Evolutionary conservation across 129 eudicot species (phyloP), one percentile per base, ranked within the genome.

Genomic region (Logfia minima): DNA sequence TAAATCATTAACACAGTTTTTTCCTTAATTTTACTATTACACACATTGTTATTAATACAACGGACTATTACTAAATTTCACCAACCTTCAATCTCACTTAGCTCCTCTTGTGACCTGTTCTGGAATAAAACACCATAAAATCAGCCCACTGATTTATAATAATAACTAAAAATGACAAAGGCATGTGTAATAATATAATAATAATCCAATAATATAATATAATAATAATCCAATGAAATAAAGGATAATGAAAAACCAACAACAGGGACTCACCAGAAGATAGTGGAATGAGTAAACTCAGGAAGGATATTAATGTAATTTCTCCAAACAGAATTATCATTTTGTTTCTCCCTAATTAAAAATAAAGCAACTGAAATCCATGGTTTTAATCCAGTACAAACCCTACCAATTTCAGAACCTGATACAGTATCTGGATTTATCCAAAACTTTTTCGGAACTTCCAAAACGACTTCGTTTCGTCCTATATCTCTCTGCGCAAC

Each of bases 101-200:
- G 92, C 88, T 95, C 99, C 96, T 91, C 95, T 88, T 95, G 96
- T 83, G 99, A 95, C 99, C 99, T 95, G 99, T 88, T 80, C 92
- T 89, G 96, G 81, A 85, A 82, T 70, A 78, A 77, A 85, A 62
- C 87, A 88, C 80, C 87, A 87, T 45, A 71, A 69, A 84, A 76
- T 75, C 71, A 80, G 72, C 75, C 39, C 19, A 74, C 23, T 24
- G 37, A 60, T 41, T 21, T 79, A 51, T 77, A 41, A 68, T 68
- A 16, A 61, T 2, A 24, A 34, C 28, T 14, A 17, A 31, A 74
- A 14, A 53, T 60, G 39, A 34, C 34, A 51, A 62, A 66, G 66
- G 2, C 66, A 75, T 24, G 26, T 3, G n/a, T 68, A 21, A 24
- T 61, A 34, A 17, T 8, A 39, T 39, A 39, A 1, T 8, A 39